Conservation (phyloP, 2,329 filamentous ascomycete species). For the Fonsecaea nubica region DNA sequence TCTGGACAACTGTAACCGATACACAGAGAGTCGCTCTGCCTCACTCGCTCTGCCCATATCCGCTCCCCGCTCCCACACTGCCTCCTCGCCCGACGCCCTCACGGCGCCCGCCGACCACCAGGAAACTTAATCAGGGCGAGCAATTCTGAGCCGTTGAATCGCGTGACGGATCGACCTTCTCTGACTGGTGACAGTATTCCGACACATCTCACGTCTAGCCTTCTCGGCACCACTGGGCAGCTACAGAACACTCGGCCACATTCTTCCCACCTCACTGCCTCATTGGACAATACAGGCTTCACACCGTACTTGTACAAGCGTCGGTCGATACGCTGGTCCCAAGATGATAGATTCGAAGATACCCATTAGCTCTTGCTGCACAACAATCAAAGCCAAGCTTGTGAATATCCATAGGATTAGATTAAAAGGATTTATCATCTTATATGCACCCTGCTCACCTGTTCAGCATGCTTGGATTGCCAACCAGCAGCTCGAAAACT, state of each 20-base stretch:
- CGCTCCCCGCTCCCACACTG: neutral
- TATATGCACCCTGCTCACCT: neutral
- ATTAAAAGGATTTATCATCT: constrained; percentile 14
- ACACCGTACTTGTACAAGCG: no score
- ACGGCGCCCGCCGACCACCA: neutral
- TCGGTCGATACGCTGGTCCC: neutral
- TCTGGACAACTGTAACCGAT: neutral
- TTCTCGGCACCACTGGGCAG: neutral
- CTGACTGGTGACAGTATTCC: constrained; percentile 13
- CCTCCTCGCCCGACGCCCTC: neutral
- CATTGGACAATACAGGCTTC: no score
- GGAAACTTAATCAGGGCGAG: neutral
- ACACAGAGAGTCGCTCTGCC: constrained; percentile 1
- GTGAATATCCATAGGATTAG: neutral
- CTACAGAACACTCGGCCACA: neutral
- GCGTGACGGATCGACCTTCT: constrained; percentile 22
- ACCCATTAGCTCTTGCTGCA: neutral
- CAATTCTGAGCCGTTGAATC: constrained; percentile 3
- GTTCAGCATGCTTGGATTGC: constrained; percentile 1
- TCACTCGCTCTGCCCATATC: neutral
- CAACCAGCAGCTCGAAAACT: neutral
- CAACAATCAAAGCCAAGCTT: neutral
- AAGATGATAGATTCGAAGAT: neutral
- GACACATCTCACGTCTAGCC: neutral
- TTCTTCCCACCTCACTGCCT: no score